Evolutionary conservation across 2,329 filamentous ascomycete genomes (phyloP), one percentile per base, ranked within the genome.

Genomic region (Aspergillus flavus): DNA sequence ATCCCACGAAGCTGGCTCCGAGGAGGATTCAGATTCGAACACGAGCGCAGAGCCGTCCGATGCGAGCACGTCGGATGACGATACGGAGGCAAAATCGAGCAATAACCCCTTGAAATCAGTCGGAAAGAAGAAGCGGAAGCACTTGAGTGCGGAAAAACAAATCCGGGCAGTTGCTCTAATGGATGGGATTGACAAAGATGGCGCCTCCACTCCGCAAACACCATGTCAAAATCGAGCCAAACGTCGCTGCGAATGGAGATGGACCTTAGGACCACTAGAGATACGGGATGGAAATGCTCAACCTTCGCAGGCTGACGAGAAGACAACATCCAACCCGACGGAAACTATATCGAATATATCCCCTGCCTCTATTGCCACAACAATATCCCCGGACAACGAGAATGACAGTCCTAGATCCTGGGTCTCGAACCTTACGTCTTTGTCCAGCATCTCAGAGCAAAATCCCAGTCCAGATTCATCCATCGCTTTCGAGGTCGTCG

Each of bases 231-330:
- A 82, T 19, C 82, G 84, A 28, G 79, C 78, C 64, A 87, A 87
- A 71, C 79, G 83, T 45, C 81, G 81, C 30, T 74, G 85, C 23
- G 81, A 86, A 68, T 87, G 85, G 85, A 77, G 80, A 54, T 87
- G 85, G 85, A 87, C 85, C 1, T 73, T 87, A 12, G 84, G 81
- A 1, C 80, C 84, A 12, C 65, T 84, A 32, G 69, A 74, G 19
- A 59, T 58, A 28, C 58, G 36, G 16, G 58, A 64, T 10, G 65
- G 64, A 12, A 62, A 32, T 30, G 48, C 34, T 21, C 55, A 63
- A 26, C 52, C 63, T 14, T 32, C 56, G 36, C 58, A 52, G 19
- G 34, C 53, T 6, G 54, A 41, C n/a, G 59, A 61, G 28, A 58
- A 62, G n/a, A 48, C 59, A 16, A n/a, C 63, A 34, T 36, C 61